A percentile compares a stretch with the other conserved stretches of the same genome.
Evolutionary conservation across 441 rosid genomes (phyloP).

Genomic region (Gossypium schwendimanii): DNA sequence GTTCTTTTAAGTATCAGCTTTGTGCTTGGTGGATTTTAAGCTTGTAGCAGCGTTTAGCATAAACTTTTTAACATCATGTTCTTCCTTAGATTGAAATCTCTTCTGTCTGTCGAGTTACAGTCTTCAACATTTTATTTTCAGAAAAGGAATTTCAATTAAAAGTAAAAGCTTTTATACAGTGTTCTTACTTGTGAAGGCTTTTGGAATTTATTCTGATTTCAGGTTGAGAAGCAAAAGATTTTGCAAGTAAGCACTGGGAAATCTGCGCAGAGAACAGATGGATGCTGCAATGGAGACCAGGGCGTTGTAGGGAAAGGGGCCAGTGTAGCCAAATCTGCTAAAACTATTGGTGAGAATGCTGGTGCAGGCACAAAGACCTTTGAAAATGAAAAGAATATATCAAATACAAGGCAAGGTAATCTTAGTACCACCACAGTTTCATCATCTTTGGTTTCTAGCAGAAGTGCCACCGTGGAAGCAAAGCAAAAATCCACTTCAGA

Average conservation of each 20-base stretch:
- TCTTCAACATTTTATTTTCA: not conserved
- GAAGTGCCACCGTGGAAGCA: conserved; percentile 23
- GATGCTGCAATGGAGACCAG: conserved; percentile 28
- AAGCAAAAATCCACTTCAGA: conserved; percentile 33
- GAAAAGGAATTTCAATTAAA: not conserved
- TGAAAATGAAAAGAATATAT: conserved; percentile 21
- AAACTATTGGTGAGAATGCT: conserved; percentile 3
- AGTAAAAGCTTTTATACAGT: not conserved
- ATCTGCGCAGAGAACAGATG: conserved; percentile 33
- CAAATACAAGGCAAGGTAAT: conserved; percentile 25
- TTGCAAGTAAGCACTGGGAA: conserved; percentile 55
- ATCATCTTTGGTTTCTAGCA: conserved; percentile 21
- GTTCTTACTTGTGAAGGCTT: not conserved
- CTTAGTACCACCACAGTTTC: conserved; percentile 26
- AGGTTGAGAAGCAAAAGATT: conserved; percentile 88
- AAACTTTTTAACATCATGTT: not conserved
- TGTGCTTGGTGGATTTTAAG: not conserved
- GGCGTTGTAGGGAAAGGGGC: conserved; percentile 20
- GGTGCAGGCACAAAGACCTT: conserved; percentile 18
- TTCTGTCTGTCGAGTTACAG: not conserved
- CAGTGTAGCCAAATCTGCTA: conserved; percentile 17
- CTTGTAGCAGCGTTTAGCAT: not conserved
- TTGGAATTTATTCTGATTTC: conserved; percentile 17
- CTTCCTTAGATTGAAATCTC: not conserved
- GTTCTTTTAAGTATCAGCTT: not conserved